These are phyloP conservation scores for Trichocladium uniseriatum DNA, from an alignment of 495 filamentous ascomycete species.

Conservation along the genomic window DNA sequence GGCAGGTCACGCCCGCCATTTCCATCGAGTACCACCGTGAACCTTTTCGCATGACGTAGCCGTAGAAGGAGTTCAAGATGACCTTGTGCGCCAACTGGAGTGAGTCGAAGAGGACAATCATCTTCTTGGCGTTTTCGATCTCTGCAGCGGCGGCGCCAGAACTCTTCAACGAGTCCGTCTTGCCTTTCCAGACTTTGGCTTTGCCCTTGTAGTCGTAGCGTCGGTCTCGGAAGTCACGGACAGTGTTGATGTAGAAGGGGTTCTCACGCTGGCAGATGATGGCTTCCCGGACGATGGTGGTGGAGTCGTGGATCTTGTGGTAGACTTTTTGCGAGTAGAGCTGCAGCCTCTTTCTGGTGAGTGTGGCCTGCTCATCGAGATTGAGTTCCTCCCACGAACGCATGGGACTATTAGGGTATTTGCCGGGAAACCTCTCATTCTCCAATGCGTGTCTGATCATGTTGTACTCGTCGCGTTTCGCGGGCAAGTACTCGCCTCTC, in stretches of 20 bases:
- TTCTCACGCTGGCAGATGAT: conserved; percentile 99
- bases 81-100: conserved; percentile 96
- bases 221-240: conserved; percentile 89
- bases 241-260: conserved; percentile 96
- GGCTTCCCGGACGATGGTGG: conserved; percentile 86
- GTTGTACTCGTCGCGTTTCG: conserved; percentile 96
- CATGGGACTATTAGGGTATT: conserved; percentile 55
- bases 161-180: conserved; percentile 75
- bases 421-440: conserved; percentile 83
- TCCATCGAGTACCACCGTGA: conserved; percentile 99
- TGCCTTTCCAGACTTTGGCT: conserved; percentile 97
- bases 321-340: conserved; percentile 98
- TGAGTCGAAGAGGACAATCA: conserved; percentile 94
- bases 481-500: conserved; percentile 95
- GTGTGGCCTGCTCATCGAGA: conserved; percentile 69
- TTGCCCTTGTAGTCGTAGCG: conserved; percentile 97
- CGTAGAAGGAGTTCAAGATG: conserved; percentile 98
- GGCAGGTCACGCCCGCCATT: conserved; percentile 97
- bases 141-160: conserved; percentile 68
- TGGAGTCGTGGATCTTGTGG: conserved; percentile 95
- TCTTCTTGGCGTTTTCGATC: conserved; percentile 93
- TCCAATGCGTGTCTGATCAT: conserved; percentile 93
- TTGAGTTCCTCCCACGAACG: conserved; percentile 74
- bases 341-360: conserved; percentile 79
- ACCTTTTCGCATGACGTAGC: conserved; percentile 98